Evolutionary conservation across 2,329 filamentous ascomycete genomes (phyloP).

Genomic region (Fusarium sp.): DNA sequence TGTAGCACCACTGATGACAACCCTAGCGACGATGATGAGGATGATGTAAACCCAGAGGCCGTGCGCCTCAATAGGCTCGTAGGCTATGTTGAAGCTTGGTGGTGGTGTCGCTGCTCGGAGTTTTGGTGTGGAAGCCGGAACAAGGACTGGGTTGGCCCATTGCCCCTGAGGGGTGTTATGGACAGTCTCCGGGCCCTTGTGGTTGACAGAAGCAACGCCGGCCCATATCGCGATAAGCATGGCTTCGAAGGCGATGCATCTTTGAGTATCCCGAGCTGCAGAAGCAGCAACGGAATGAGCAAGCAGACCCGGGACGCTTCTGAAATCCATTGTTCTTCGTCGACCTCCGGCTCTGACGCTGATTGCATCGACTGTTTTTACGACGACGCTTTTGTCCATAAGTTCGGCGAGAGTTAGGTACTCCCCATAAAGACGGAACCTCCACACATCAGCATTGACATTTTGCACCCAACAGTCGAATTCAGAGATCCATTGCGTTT

Average conservation of each 20-base stretch:
- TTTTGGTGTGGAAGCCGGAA: not conserved
- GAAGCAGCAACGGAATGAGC: not conserved
- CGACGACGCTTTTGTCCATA: not conserved
- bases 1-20: not conserved
- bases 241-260: not conserved
- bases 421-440: not conserved
- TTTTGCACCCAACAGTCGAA: not conserved
- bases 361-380: not conserved
- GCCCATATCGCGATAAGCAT: not conserved
- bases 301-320: not conserved
- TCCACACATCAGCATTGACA: not conserved
- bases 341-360: not conserved
- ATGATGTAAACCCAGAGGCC: not conserved
- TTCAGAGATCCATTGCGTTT: not conserved
- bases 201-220: not conserved
- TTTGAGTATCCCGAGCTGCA: not conserved
- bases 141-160: not conserved
- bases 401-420: not conserved
- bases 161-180: not conserved
- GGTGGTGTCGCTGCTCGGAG: not conserved
- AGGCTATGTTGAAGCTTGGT: not conserved
- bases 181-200: not conserved
- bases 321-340: not conserved
- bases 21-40: not conserved
- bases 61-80: not conserved